Percentiles rank a stretch among this genome's conserved stretches.
phyloP scores from a whole-genome alignment of 2,329 filamentous ascomycete genomes.

The Aspergillus neoniger region DNA sequence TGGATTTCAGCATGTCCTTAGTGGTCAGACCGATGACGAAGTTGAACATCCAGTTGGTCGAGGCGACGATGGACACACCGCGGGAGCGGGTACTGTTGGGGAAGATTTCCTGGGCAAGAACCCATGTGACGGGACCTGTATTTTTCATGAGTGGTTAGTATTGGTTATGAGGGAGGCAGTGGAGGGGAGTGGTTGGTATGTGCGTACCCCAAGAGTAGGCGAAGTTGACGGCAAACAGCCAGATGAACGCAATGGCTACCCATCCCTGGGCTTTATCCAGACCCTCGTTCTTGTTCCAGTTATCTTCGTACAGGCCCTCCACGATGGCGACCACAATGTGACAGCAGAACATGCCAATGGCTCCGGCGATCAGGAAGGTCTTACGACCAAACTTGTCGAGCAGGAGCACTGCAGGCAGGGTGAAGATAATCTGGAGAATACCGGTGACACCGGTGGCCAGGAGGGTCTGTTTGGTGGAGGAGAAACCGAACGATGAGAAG shows the following conservation, averaged over 20 bases:
- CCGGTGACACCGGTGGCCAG: constrained; percentile 32
- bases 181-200: neutral
- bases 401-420: constrained; percentile 39
- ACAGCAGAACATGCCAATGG: constrained; percentile 69
- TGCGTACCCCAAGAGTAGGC: constrained; percentile 40
- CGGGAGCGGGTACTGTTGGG: constrained; percentile 32
- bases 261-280: constrained; percentile 64
- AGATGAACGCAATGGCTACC: constrained; percentile 61
- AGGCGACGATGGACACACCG: constrained; percentile 31
- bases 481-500: constrained; percentile 29
- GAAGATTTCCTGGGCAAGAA: constrained; percentile 54
- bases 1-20: constrained; percentile 30
- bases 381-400: constrained; percentile 43
- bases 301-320: constrained; percentile 51
- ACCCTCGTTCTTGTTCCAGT: constrained; percentile 50
- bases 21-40: constrained; percentile 35
- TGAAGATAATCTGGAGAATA: constrained; percentile 38
- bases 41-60: constrained; percentile 38
- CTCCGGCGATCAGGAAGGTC: constrained; percentile 47
- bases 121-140: constrained; percentile 43
- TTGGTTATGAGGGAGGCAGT: neutral
- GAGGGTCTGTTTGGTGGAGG: constrained; percentile 26
- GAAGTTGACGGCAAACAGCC: constrained; percentile 59
- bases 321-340: constrained; percentile 67
- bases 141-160: neutral